phyloP scores from a whole-genome alignment of 2,329 filamentous ascomycete genomes.

The Diplodia seriata region DNA sequence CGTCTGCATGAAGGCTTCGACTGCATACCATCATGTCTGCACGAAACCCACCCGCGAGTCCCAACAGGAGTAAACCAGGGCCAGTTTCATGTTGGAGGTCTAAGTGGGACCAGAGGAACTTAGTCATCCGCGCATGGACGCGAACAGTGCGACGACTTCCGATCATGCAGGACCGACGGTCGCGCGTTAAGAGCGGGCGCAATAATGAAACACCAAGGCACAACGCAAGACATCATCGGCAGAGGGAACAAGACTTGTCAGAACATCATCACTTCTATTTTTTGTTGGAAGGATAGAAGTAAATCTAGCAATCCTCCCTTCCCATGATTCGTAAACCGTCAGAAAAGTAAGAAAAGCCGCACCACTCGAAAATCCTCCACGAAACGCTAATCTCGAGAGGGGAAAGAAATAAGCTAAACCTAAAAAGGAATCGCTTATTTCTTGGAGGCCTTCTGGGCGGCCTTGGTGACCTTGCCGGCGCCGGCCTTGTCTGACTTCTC shows the following conservation, averaged over 20 bases:
- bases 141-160: background rate
- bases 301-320: slow-evolving; percentile 30
- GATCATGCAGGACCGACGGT: background rate
- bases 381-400: background rate
- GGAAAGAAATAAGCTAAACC: slow-evolving; percentile 15
- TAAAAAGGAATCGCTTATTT: slow-evolving; percentile 42
- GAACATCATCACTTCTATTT: slow-evolving; percentile 32
- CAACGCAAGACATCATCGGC: background rate
- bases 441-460: slow-evolving; percentile 50
- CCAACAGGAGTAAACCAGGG: too few relatives aligned
- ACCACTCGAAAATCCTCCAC: slow-evolving; percentile 5
- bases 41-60: too few relatives aligned
- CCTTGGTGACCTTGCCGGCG: slow-evolving; percentile 61
- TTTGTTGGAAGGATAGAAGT: slow-evolving; percentile 31
- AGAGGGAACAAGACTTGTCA: background rate
- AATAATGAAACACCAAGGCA: background rate
- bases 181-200: background rate
- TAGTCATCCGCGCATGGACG: background rate
- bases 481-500: slow-evolving; percentile 54
- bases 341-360: slow-evolving; percentile 30
- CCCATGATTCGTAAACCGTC: slow-evolving; percentile 30
- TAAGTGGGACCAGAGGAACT: background rate
- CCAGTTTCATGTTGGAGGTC: too few relatives aligned
- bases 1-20: too few relatives aligned
- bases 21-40: too few relatives aligned